Base-by-base conservation (phyloP, 164 flowering plant genomes). In the Aristolochia contorta region DNA sequence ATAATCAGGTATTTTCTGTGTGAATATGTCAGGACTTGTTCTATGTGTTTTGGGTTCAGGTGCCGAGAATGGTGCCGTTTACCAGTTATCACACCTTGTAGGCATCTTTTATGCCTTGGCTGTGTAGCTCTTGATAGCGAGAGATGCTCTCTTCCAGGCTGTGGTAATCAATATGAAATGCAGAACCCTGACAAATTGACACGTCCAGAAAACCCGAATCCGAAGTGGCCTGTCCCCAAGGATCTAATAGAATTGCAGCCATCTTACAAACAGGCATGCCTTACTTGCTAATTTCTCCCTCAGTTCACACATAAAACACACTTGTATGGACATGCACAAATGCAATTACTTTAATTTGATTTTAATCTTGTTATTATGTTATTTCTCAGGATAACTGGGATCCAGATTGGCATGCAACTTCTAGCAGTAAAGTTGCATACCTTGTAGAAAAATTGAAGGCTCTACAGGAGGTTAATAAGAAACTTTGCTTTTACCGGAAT, bases 201-300 rank as follows among this genome's bases (percentile, higher is more conserved):
- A 15, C 90, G 99, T 58, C 89, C 93, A 27, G 99, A 90, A 81
- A 93, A 93, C 69, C 99, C 97, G 16, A 84, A 85, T 54, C 99
- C 99, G 30, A 86, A 93, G 74, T 90, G 97, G 97, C 95, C 97
- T 69, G 97, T 93, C n/a, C 99, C 99, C 16, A 80, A 90, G 70
- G 97, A 93, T 80, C 91, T 93, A 57, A 93, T 93, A 66, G 99
- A 93, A 80, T 80, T 93, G 51, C 99, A 93, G 64, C 97, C 97
- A 60, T 90, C 99, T 47, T 93, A 93, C 73, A 88, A 88, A 55
- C 99, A 93, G 92, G 99, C 58, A 68, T 37, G 73, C 33, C 43
- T 51, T 48, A 48, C 5, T 30, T 13, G 10, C 19, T 48, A n/a
- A 16, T 2, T 21, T 8, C 12, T 37, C 43, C 3, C 12, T 37